Conservation (phyloP, 2,329 filamentous ascomycete species). For the Colletotrichum lindemuthianum region DNA sequence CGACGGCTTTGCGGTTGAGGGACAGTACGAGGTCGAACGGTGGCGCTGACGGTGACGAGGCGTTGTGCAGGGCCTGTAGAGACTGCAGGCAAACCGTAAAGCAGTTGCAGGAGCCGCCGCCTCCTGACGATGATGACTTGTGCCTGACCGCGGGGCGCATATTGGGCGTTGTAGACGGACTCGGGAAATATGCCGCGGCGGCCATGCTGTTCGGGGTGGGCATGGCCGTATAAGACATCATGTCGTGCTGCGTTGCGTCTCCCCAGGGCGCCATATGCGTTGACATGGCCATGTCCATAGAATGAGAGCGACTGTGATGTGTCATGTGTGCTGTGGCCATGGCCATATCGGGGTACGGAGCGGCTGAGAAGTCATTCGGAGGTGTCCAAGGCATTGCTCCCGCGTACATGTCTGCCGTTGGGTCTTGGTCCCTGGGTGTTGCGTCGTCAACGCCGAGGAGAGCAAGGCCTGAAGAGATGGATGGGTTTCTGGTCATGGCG, state of each 20-base stretch:
- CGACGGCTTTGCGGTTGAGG: constrained; percentile 59
- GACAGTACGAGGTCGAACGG: constrained; percentile 57
- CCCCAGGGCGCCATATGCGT: constrained; percentile 43
- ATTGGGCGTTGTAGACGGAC: constrained; percentile 50
- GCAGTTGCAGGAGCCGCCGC: constrained; percentile 53
- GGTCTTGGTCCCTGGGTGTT: constrained; percentile 36
- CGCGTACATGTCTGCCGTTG: constrained; percentile 47
- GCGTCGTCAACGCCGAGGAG: constrained; percentile 45
- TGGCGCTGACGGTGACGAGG: constrained; percentile 49
- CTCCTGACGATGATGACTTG: constrained; percentile 37
- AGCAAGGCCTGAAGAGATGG: constrained; percentile 47
- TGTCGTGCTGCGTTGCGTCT: constrained; percentile 44
- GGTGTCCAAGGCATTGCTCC: constrained; percentile 52
- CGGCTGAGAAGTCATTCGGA: constrained; percentile 46
- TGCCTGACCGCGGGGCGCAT: constrained; percentile 42
- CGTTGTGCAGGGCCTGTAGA: constrained; percentile 58
- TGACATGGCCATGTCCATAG: constrained; percentile 48
- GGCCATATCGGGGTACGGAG: constrained; percentile 46
- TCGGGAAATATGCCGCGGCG: constrained; percentile 51
- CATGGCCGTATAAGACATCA: constrained; percentile 47
- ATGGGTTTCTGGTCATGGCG: constrained; percentile 46
- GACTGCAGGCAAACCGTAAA: constrained; percentile 58
- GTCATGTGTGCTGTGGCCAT: constrained; percentile 42
- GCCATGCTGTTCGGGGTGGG: constrained; percentile 48
- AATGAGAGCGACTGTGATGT: constrained; percentile 47